These are phyloP conservation scores for Mucor piriformis DNA, from an alignment of 371 early-diverging fungal species.

Conservation along the genomic window DNA sequence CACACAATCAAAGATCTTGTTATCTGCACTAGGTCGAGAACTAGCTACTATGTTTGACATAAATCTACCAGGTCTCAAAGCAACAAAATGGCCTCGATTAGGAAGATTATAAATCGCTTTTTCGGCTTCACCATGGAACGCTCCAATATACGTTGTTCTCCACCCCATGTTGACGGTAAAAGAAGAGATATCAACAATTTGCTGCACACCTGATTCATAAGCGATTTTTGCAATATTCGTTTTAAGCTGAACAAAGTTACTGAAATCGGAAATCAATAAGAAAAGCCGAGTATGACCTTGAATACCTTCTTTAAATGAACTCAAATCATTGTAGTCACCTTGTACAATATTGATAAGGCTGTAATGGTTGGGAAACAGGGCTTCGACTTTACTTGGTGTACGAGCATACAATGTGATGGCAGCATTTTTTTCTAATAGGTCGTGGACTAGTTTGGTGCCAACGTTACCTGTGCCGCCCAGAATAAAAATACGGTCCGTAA, in stretches of 20 bases:
- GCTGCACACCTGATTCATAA: slow-evolving; percentile 38
- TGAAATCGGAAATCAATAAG: slow-evolving; percentile 19
- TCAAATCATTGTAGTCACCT: slow-evolving; percentile 33
- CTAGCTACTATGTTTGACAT: slow-evolving; percentile 29
- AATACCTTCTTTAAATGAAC: slow-evolving; percentile 25
- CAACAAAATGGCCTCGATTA: slow-evolving; percentile 25
- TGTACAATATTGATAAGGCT: slow-evolving; percentile 15
- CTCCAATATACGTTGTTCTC: slow-evolving; percentile 16
- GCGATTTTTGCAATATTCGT: slow-evolving; percentile 12
- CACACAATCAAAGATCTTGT: not conserved
- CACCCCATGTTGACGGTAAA: slow-evolving; percentile 19
- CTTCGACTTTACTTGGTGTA: slow-evolving; percentile 20
- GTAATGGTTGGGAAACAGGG: slow-evolving; percentile 7
- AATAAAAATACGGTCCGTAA: slow-evolving; percentile 29
- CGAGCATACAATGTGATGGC: slow-evolving; percentile 30
- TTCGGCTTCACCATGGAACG: slow-evolving; percentile 27
- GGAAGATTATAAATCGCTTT: slow-evolving; percentile 27
- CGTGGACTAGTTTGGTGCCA: slow-evolving; percentile 19
- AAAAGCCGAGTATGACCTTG: slow-evolving; percentile 35
- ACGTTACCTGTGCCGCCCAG: slow-evolving; percentile 42
- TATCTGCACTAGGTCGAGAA: not conserved
- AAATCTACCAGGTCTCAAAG: slow-evolving; percentile 41
- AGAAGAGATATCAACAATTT: slow-evolving; percentile 40
- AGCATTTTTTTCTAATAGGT: slow-evolving; percentile 14
- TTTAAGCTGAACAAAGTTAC: slow-evolving; percentile 9